Base-by-base conservation (phyloP, 2,329 filamentous ascomycete species). In the Periconia sp. region DNA sequence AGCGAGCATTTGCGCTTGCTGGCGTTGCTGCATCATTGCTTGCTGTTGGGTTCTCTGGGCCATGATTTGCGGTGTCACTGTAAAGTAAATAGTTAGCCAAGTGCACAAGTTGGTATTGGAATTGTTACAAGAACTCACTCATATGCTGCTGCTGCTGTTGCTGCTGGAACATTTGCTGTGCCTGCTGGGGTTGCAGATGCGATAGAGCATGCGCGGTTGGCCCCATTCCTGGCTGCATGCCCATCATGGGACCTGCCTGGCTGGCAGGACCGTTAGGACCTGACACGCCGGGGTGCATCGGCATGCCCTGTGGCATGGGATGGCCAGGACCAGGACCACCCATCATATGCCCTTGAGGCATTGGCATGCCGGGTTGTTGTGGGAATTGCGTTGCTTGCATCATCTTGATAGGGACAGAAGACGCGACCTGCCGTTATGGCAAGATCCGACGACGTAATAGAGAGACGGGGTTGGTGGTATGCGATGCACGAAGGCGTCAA, bases 281-380 rank as follows among this genome's bases (percentile, higher is more conserved):
- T 53, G 89, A 89, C 27, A 88, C 88, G 56, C 83, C 86, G 77
- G 90, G 89, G 63, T 89, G 87, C 74, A 86, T 84, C 73, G 90
- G 88, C 71, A 89, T 88, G 62, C 83, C 85, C 59, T 88, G 87
- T 49, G 80, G 81, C 73, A 88, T 88, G 41, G 85, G 86, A 69
- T 89, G 87, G 62, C 84, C 87, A 49, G 88, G 87, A 66, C 85
- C 85, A 70, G 88, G 86, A 33, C 84, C 84, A 40, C 82, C 81
- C 78, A 86, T 85, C 57, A 83, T 83, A 62, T 86, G 84, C 48
- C 81, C 83, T 58, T 84, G 84, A 58, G 84, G 82, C 61, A 88
- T 85, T 61, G 86, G 88, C 85, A 91, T 89, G 70, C 80, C 84
- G 61, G 86, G 85, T 77, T 90, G 81, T 70, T 81, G 87, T 74